phyloP scores from a whole-genome alignment of 495 filamentous ascomycete species.

The Penicillium daleae region DNA sequence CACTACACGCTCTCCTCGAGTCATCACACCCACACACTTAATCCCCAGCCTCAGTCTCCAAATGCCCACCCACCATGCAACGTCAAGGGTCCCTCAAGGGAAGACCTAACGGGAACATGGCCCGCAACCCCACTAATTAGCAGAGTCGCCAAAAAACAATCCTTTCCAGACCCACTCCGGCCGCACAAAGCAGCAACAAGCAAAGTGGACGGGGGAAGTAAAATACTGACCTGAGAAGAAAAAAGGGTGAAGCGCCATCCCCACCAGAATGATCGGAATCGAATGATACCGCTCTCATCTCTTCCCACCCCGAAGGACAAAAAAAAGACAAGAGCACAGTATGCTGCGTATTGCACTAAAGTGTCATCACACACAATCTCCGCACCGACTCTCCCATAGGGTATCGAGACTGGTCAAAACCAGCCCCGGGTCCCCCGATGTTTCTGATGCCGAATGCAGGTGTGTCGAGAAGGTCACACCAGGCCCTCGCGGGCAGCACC shows the following conservation, averaged over 20 bases:
- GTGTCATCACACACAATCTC: constrained; percentile 89
- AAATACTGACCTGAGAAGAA: constrained; percentile 63
- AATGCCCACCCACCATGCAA: not conserved
- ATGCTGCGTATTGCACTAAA: constrained; percentile 99
- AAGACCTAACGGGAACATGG: constrained; percentile 9
- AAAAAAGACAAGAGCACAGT: constrained; percentile 45
- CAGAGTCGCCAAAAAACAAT: constrained; percentile 37
- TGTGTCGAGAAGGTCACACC: constrained; percentile 75
- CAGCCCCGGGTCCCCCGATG: constrained; percentile 60
- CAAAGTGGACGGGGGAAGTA: constrained; percentile 10
- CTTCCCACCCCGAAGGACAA: constrained; percentile 30
- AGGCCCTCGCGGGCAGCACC: constrained; percentile 88
- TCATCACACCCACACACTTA: not conserved
- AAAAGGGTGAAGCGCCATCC: constrained; percentile 75
- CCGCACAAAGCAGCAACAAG: constrained; percentile 18
- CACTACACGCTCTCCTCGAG: not conserved
- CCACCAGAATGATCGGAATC: constrained; percentile 98
- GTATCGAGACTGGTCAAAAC: constrained; percentile 30
- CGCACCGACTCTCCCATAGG: constrained; percentile 91
- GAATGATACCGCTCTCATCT: constrained; percentile 72
- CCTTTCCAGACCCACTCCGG: constrained; percentile 33
- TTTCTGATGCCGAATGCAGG: constrained; percentile 99
- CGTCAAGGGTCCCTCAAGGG: not conserved
- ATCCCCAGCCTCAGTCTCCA: not conserved
- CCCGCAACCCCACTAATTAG: constrained; percentile 44